Base-by-base conservation (phyloP, 2,329 filamentous ascomycete species). In the Cephalotrichum gorgonifer region DNA sequence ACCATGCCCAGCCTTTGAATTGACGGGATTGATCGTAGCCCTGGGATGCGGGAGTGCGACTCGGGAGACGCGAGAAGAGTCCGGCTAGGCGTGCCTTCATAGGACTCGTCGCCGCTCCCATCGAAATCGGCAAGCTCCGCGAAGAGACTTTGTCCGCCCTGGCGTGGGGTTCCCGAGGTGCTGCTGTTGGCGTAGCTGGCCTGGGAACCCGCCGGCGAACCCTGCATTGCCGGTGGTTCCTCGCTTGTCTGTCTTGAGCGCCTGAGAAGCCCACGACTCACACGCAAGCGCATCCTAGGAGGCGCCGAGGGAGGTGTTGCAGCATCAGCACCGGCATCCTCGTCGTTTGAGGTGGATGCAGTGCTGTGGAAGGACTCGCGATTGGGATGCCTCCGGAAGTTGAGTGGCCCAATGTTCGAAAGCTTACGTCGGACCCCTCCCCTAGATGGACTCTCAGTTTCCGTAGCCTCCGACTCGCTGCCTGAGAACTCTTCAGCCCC, bases 51-150 rank as follows among this genome's bases (percentile, higher is more conserved):
- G 43, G 58, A 61, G 22, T 66, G 61, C 11, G 75, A 78, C 25
- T 64, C 70, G 6, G 74, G 77, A 17, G 68, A 73, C 41, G 71
- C 71, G 22, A 66, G 57, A 51, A 70, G 71, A 41, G 71, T 69
- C 50, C 71, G 70, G 54, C 73, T 76, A 25, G 79, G 79, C 27
- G 78, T 82, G 25, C 68, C 74, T 17, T 71, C 72, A 51, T 66
- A 71, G 48, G 85, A 83, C 53, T 85, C 83, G 52, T 88, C 86
- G 53, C 88, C 86, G 56, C 85, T 84, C 54, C 81, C 80, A 53
- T 80, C 84, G 41, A 96, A 71, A 55, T 88, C 87, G 48, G 86
- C 88, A 39, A 98, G 76, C 65, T 98, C 93, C 38, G 89, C 89
- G 62, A 93, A 95, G 46, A 98, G 72, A 59, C 86, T 97, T 69